A percentile compares a stretch with the other conserved stretches of the same genome.
Conservation (phyloP, 148 eudicot genomes). For the Persicaria tinctoria region DNA sequence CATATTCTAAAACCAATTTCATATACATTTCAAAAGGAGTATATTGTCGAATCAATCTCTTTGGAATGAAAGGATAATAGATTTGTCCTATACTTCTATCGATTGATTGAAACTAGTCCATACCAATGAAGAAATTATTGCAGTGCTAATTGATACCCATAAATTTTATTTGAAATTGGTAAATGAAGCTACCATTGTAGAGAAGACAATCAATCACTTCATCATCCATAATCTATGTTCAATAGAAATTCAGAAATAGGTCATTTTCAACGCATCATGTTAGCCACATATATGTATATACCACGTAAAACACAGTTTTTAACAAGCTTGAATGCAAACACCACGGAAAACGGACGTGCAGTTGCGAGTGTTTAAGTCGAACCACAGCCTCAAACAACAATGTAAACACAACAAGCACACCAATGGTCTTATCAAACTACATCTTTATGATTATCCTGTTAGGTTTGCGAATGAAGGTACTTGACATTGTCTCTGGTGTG, state of each 20-base stretch:
- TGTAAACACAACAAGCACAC: not conserved
- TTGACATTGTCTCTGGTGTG: not conserved
- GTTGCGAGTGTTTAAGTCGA: not conserved
- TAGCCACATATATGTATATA: not conserved
- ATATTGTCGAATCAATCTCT: too few relatives aligned
- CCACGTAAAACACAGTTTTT: not conserved
- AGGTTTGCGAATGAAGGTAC: not conserved
- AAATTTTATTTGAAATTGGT: too few relatives aligned
- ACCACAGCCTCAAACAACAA: not conserved
- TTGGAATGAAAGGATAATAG: too few relatives aligned
- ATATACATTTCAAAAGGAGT: too few relatives aligned
- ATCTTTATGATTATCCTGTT: not conserved
- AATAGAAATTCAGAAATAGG: not conserved
- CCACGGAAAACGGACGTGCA: not conserved
- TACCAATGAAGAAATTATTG: too few relatives aligned
- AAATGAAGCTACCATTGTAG: too few relatives aligned
- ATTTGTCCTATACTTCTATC: too few relatives aligned
- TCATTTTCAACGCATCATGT: not conserved
- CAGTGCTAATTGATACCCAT: too few relatives aligned
- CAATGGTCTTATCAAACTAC: not conserved
- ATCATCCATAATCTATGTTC: not conserved
- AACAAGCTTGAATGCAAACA: not conserved
- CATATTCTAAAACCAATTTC: too few relatives aligned
- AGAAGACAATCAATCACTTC: not conserved
- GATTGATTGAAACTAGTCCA: too few relatives aligned